A percentile compares a stretch with the other conserved stretches of the same genome.
phyloP scores from a whole-genome alignment of 192 early-diverging fungal species.

The Radiomyces spectabilis region DNA sequence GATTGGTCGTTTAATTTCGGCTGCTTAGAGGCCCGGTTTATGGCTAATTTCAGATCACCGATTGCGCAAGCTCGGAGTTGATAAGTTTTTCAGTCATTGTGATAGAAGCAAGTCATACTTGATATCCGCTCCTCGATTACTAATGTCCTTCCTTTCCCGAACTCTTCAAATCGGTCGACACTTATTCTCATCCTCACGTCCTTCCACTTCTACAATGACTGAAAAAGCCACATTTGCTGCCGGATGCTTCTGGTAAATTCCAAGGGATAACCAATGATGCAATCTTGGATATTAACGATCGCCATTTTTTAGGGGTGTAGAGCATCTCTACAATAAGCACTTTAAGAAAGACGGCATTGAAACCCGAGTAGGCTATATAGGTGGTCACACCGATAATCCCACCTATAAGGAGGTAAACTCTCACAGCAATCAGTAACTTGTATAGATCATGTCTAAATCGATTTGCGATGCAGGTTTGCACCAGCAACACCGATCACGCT shows the following conservation, averaged over 20 bases:
- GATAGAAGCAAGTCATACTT: no score
- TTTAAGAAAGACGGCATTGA: constrained; percentile 40
- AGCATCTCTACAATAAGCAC: constrained; percentile 41
- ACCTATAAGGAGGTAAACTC: constrained; percentile 44
- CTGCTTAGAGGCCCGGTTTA: no score
- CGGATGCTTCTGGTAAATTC: constrained; percentile 84
- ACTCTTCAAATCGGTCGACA: no score
- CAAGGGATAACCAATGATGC: neutral
- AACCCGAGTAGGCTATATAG: constrained; percentile 48
- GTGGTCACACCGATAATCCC: constrained; percentile 34
- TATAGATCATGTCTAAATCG: neutral
- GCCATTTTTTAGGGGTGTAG: constrained; percentile 40
- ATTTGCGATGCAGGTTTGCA: constrained; percentile 47
- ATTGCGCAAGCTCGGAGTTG: no score
- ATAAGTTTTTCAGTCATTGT: no score
- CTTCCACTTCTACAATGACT: no score
- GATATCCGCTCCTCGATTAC: no score
- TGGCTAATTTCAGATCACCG: no score
- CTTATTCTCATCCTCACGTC: no score
- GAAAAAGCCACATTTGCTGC: constrained; percentile 80
- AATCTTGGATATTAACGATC: neutral
- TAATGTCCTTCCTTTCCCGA: no score
- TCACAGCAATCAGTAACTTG: neutral
- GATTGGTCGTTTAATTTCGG: no score
- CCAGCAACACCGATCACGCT: constrained; percentile 71